Evolutionary conservation across 2,329 filamentous ascomycete genomes (phyloP).

Genomic region (Aspergillus quadrilineatus): DNA sequence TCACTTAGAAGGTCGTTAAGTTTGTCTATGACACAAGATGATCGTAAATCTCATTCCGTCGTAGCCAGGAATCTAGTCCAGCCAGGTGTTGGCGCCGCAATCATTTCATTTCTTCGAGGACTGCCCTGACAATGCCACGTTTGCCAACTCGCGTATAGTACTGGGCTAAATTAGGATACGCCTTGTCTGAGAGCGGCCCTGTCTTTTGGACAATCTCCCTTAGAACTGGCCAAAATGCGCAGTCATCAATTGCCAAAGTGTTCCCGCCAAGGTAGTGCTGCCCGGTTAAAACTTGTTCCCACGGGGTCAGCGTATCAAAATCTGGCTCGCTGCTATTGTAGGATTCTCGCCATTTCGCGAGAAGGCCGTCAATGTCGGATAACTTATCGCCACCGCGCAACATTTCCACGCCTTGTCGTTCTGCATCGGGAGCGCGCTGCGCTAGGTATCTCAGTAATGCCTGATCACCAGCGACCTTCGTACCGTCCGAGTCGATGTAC

Average conservation of each 20-base stretch:
- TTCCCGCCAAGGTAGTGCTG: slow-evolving; percentile 38
- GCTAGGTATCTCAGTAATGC: slow-evolving; percentile 35
- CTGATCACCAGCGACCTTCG: slow-evolving; percentile 29
- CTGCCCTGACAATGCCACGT: slow-evolving; percentile 36
- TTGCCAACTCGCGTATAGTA: slow-evolving; percentile 43
- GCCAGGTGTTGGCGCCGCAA: not conserved
- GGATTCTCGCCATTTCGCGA: slow-evolving; percentile 32
- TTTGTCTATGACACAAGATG: not conserved
- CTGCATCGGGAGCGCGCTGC: slow-evolving; percentile 20
- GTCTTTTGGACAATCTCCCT: slow-evolving; percentile 35
- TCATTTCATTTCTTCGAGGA: slow-evolving; percentile 27
- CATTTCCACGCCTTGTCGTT: slow-evolving; percentile 28
- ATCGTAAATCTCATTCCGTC: slow-evolving; percentile 2
- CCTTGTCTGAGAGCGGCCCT: slow-evolving; percentile 23
- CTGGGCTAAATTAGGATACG: slow-evolving; percentile 33
- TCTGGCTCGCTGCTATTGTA: slow-evolving; percentile 6
- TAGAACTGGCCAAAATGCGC: slow-evolving; percentile 45
- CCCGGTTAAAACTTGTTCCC: slow-evolving; percentile 34
- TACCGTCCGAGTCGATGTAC: slow-evolving; percentile 32
- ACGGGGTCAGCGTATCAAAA: slow-evolving; percentile 27
- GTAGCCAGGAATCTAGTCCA: not conserved
- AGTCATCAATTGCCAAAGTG: slow-evolving; percentile 43
- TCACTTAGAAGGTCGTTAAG: not conserved
- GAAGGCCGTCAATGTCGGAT: slow-evolving; percentile 30
- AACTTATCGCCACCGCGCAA: slow-evolving; percentile 31